Base-by-base conservation (phyloP, 371 early-diverging fungal genomes). In the Mortierella sp. region DNA sequence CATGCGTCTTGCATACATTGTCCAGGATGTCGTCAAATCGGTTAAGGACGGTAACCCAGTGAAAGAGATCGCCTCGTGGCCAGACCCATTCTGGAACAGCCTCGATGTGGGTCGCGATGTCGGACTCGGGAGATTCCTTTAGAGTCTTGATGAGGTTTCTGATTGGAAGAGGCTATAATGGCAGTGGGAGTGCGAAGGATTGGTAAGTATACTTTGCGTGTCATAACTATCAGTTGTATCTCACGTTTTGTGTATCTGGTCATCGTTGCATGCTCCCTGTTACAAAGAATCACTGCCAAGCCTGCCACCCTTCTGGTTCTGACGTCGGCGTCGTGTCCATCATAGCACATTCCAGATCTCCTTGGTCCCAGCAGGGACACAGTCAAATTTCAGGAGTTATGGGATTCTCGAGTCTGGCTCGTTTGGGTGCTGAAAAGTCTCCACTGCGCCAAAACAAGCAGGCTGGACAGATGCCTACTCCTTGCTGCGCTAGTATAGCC, bases 1-100 rank as follows among this genome's bases (percentile, higher is more conserved):
- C 85, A 67, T 88, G 90, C 43, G 86, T 82, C 61, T 83, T 79
- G 68, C 90, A 87, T n/a, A 88, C 73, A 25, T 74, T 71, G 52
- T 88, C 91, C 49, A 98, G 80, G 43, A 96, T 89, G 13, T 71
- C 77, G 70, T 98, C 98, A 69, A 97, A 96, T 39, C 95, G 87
- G 81, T 98, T 94, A 37, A 98, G 86, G 2, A 96, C 95, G 14
- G 86, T 83, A 17, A 94, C 91, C 98, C 98, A 98, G 65, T 95
- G 94, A 81, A 90, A 95, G 53, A 98, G 83, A 76, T 98, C 99
- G 43, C 94, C 92, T 61, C 95, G 91, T 34, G 92, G 91, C 79
- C 87, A 94, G 41, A 82, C 77, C 95, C 96, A 96, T 48, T 90
- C 83, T 8, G 67, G 64, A 54, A 83, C 68, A 44, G 83, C 67